phyloP scores from a whole-genome alignment of 192 early-diverging fungal genomes.

The Chytriomyces hyalinus region DNA sequence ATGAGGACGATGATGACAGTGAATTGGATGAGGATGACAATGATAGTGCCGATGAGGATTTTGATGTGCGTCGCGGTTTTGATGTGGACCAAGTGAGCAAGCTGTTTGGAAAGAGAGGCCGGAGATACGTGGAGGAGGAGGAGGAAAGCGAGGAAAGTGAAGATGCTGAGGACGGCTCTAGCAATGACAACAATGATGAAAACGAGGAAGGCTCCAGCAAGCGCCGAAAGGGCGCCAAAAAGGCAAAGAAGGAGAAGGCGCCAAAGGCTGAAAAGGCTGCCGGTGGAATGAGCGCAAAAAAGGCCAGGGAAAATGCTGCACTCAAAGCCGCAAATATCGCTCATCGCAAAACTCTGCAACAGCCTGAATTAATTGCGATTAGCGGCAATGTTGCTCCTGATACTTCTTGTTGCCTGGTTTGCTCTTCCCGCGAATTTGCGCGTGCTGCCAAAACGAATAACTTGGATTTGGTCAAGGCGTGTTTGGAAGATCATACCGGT shows the following conservation, averaged over 20 bases:
- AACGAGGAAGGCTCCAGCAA: conserved; percentile 9
- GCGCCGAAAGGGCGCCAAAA: conserved; percentile 21
- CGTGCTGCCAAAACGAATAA: conserved; percentile 31
- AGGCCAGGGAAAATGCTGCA: not conserved
- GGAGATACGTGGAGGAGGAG: conserved; percentile 17
- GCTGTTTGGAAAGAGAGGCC: not conserved
- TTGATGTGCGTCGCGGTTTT: not conserved
- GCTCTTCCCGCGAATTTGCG: conserved; percentile 48
- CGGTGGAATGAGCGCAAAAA: not conserved
- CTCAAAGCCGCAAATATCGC: conserved; percentile 15
- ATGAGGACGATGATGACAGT: conserved; percentile 27
- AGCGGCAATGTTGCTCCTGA: conserved; percentile 24
- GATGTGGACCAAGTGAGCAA: conserved; percentile 14
- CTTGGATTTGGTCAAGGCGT: conserved; percentile 15
- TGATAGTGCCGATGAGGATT: conserved; percentile 9
- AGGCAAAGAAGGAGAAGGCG: not conserved
- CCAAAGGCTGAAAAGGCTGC: conserved; percentile 13
- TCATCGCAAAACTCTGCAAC: not conserved
- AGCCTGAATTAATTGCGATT: not conserved
- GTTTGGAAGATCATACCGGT: not conserved
- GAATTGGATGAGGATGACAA: conserved; percentile 24
- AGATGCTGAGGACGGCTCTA: too few relatives aligned
- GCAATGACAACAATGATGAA: not conserved
- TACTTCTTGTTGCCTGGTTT: conserved; percentile 53
- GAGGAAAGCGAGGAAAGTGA: not conserved